Evolutionary conservation across 2,329 filamentous ascomycete genomes (phyloP).

Genomic region (Endoconidiophora polonica): DNA sequence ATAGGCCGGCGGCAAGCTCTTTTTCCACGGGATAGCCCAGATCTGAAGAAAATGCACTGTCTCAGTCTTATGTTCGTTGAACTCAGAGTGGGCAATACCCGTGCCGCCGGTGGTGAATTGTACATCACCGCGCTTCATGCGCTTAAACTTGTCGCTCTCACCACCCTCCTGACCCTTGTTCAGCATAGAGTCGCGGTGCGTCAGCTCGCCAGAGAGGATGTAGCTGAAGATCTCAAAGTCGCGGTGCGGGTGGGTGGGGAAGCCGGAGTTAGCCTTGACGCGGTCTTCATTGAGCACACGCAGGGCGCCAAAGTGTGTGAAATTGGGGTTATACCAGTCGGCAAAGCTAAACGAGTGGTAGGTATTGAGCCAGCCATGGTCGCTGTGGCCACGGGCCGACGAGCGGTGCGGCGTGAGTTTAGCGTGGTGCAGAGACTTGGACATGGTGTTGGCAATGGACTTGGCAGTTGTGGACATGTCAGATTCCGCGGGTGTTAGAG

Average conservation of each 20-base stretch:
- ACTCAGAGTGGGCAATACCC: slow-evolving; percentile 64
- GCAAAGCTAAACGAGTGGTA: slow-evolving; percentile 82
- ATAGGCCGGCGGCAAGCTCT: slow-evolving; percentile 56
- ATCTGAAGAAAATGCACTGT: slow-evolving; percentile 79
- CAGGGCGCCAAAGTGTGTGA: slow-evolving; percentile 55
- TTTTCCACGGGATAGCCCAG: slow-evolving; percentile 67
- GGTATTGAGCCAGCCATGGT: slow-evolving; percentile 77
- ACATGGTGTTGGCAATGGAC: slow-evolving; percentile 31
- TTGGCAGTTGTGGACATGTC: slow-evolving; percentile 24
- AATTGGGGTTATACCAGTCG: slow-evolving; percentile 48
- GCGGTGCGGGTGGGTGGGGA: slow-evolving; percentile 70
- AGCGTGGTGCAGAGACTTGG: slow-evolving; percentile 45
- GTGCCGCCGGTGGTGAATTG: slow-evolving; percentile 84
- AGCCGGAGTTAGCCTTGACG: slow-evolving; percentile 55
- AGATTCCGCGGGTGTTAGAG: slow-evolving; percentile 5
- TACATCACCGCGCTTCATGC: slow-evolving; percentile 64
- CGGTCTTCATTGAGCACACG: slow-evolving; percentile 83
- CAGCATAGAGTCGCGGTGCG: slow-evolving; percentile 75
- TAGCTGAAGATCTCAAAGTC: slow-evolving; percentile 87
- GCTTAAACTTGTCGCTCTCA: slow-evolving; percentile 46
- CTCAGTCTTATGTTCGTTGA: slow-evolving; percentile 55
- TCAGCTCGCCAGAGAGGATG: slow-evolving; percentile 69
- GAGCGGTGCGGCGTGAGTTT: slow-evolving; percentile 64
- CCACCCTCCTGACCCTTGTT: slow-evolving; percentile 47
- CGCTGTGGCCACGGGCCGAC: slow-evolving; percentile 52